Conservation (phyloP, 371 early-diverging fungal genomes). For the Mortierella sp. region DNA sequence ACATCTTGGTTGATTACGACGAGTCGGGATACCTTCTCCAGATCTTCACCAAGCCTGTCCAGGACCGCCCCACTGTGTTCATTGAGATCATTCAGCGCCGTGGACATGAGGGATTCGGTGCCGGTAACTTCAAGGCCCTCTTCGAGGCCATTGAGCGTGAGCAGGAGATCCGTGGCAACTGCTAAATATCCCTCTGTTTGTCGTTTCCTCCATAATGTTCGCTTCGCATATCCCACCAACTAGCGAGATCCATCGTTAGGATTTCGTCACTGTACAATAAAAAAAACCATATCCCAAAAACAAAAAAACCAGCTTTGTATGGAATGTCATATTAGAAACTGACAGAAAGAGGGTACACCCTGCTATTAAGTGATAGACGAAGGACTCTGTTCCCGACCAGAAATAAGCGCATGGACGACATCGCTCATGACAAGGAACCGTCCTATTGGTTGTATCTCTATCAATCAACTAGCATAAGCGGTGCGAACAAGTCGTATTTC, state of each 20-base stretch:
- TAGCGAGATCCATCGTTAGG: too few species aligned
- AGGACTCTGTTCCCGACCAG: too few species aligned
- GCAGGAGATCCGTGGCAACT: constrained; percentile 92
- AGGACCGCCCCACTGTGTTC: constrained; percentile 97
- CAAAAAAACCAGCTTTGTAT: background rate
- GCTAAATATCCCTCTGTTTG: constrained; percentile 53
- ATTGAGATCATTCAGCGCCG: constrained; percentile 96
- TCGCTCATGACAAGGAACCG: too few species aligned
- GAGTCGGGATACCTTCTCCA: constrained; percentile 96
- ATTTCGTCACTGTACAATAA: constrained; percentile 2
- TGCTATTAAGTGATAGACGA: too few species aligned
- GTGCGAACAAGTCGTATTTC: too few species aligned
- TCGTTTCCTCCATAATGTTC: too few species aligned
- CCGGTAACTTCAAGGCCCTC: constrained; percentile 97
- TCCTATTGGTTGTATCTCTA: too few species aligned
- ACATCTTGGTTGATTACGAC: constrained; percentile 96
- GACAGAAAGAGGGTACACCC: too few species aligned
- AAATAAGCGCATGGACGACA: too few species aligned
- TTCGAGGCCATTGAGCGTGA: constrained; percentile 96
- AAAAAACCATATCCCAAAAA: background rate
- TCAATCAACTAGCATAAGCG: too few species aligned
- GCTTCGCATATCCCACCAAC: too few species aligned
- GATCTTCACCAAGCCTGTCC: constrained; percentile 92
- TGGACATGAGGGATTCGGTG: constrained; percentile 96
- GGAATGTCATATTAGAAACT: too few species aligned